Evolutionary conservation across 495 filamentous ascomycete species (phyloP), one percentile per base, ranked within the genome.

Genomic region (Astrothelium subdiscretum): DNA sequence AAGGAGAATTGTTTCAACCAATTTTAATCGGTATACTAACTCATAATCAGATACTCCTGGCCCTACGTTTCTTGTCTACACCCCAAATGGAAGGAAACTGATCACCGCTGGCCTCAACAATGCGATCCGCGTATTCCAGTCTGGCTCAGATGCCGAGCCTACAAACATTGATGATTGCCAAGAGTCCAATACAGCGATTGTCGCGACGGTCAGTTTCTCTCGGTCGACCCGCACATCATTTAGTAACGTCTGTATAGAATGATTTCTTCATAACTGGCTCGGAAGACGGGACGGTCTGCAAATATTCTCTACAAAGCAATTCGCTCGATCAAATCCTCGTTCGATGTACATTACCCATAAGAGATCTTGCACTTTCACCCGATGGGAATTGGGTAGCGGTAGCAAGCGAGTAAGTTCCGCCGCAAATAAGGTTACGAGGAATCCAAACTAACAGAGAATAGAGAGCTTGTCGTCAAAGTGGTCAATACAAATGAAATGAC

Each of bases 91-190:
- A 20, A 81, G 77, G 70, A 80, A 81, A 59, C 74, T 90, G 13
- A 80, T 97, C 63, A 98, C 94, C 13, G 90, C 86, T 59, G 94
- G 94, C 38, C 87, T 88, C 35, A 96, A 97, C 74, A 89, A 92
- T 68, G 86, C 87, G 20, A 88, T 95, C 67, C 87, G 94, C 31
- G 83, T 97, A 57, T 98, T 92, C 78, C 87, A 86, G 58, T 91
- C 90, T 18, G 91, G 88, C 43, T 89, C 86, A 22, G 90, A 95
- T 76, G 92, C 89, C 57, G 94, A 97, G 69, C 94, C 94, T 13
- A 83, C 80, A 60, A 95, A 88, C 35, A 85, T 98, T 32, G 94
- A 98, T 69, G 89, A 94, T 62, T 90, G 86, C 60, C 83, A 85
- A 60, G 92, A 95, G 63, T 84, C 85, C 62, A 91, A 94, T 72